Base-by-base conservation (phyloP, 2,329 filamentous ascomycete species). In the Sarocladium brachiariae region DNA sequence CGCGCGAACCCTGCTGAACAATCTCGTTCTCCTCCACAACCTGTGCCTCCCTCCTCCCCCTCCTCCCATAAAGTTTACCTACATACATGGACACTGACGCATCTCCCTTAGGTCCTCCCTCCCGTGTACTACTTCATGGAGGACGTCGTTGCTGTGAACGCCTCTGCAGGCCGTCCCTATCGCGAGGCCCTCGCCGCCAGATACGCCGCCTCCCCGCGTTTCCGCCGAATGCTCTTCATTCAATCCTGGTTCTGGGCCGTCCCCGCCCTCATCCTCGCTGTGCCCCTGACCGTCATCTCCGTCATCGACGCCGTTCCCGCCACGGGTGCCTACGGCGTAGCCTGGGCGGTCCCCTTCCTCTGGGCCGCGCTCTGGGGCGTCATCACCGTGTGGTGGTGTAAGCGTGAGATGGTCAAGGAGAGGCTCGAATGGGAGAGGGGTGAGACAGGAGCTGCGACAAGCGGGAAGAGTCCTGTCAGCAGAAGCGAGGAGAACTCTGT, bases 71-170 rank as follows among this genome's bases (percentile, higher is more conserved):
- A 6, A 6, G 7, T 38, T n/a, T n/a, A 16, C 6, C 25, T 35
- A 7, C 1, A 47, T 18, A 9, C 2, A 16, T 18, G 27, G 13
- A 30, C 31, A 11, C 19, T 10, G 10, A 33, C 18, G 10, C 1
- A n/a, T n/a, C 16, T 11, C 1, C 6, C 21, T 2, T 2, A 70
- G 61, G 77, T 84, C 52, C 73, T 77, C 2, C 83, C 83, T 0
- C 75, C 79, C 2, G 72, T 78, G 2, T 83, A 84, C 57, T 83
- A 83, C 47, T 72, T 86, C 25, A 77, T 86, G 23, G 83, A 87
- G 63, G 83, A 87, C 57, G 74, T 85, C 21, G 75, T 84, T 13
- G 81, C 80, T 4, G 83, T 87, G 35, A 84, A 86, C 59, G 83
- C 80, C 18, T 76, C 73, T 3, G 82, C 79, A 9, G 68, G 68